phyloP scores from a whole-genome alignment of 106 monocot genomes.

The Acorus calamus region DNA sequence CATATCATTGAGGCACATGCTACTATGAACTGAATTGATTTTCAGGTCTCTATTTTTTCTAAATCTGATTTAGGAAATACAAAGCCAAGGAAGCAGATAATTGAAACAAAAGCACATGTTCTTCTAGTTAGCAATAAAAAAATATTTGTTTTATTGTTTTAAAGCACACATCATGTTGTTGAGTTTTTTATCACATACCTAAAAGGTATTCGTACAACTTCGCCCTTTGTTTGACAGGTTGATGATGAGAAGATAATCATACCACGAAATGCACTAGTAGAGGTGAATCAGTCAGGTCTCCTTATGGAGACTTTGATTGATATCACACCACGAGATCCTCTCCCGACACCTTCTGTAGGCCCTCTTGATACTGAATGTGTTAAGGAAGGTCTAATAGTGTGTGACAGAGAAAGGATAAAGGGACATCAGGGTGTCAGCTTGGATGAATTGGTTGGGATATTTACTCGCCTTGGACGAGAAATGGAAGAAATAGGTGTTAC shows the following conservation, averaged over 20 bases:
- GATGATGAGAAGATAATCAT: slow-evolving; percentile 88
- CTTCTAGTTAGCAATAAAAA: no score
- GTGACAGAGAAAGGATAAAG: slow-evolving; percentile 69
- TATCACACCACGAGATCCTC: slow-evolving; percentile 84
- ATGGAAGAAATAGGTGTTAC: slow-evolving; percentile 76
- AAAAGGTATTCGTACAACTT: not conserved
- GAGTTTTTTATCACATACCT: no score
- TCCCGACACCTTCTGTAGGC: slow-evolving; percentile 62
- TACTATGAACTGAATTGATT: no score
- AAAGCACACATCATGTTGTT: no score
- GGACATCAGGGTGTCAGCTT: slow-evolving; percentile 88
- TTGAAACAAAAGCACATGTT: no score
- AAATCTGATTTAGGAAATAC: no score
- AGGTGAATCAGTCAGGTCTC: slow-evolving; percentile 96
- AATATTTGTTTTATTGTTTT: no score
- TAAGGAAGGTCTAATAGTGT: slow-evolving; percentile 82
- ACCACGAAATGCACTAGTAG: slow-evolving; percentile 81
- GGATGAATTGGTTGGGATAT: slow-evolving; percentile 88
- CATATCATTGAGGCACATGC: no score
- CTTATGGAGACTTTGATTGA: slow-evolving; percentile 97
- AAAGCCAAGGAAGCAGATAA: no score
- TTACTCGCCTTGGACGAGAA: slow-evolving; percentile 83
- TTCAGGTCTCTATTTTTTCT: no score
- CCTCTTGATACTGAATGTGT: slow-evolving; percentile 64
- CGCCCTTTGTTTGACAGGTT: slow-evolving; percentile 31